Conservation (phyloP, 306 rosid species). For the Prunus mume region DNA sequence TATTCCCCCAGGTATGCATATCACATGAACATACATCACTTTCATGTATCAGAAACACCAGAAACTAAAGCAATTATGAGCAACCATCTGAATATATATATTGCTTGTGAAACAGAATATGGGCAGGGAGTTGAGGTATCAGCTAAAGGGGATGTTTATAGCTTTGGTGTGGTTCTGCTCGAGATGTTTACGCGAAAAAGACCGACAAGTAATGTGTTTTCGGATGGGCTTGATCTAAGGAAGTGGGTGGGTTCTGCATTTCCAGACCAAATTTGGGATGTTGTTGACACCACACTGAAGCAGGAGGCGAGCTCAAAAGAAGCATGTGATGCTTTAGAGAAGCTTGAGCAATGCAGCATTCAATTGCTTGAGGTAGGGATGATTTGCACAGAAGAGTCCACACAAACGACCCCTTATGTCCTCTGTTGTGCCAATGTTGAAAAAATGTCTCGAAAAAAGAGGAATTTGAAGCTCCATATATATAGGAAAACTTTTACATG, state of each 20-base stretch:
- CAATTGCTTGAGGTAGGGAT: conserved; percentile 1
- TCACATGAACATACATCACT: not conserved
- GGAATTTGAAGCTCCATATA: conserved; percentile 6
- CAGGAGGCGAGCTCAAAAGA: not conserved
- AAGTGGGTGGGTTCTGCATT: conserved; percentile 22
- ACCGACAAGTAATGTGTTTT: conserved; percentile 11
- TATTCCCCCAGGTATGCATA: conserved; percentile 26
- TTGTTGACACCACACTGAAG: conserved; percentile 22
- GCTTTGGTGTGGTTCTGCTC: conserved; percentile 22
- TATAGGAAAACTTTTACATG: not conserved
- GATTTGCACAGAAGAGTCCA: conserved; percentile 20
- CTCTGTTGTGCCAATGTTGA: conserved; percentile 8
- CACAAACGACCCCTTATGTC: conserved; percentile 15
- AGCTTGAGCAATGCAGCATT: conserved; percentile 18
- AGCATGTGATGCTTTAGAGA: not conserved
- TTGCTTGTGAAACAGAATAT: conserved; percentile 18
- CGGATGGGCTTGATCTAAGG: conserved; percentile 21
- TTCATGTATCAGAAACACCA: not conserved
- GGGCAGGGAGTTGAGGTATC: conserved; percentile 26
- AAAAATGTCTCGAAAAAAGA: not conserved
- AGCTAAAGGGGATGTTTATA: conserved; percentile 23
- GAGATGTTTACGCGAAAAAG: conserved; percentile 28
- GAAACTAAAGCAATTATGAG: no score
- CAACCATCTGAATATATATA: not conserved
- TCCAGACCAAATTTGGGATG: conserved; percentile 22